Conservation (phyloP, 2,329 filamentous ascomycete genomes). For the Phaeophleospora eucalypticola region DNA sequence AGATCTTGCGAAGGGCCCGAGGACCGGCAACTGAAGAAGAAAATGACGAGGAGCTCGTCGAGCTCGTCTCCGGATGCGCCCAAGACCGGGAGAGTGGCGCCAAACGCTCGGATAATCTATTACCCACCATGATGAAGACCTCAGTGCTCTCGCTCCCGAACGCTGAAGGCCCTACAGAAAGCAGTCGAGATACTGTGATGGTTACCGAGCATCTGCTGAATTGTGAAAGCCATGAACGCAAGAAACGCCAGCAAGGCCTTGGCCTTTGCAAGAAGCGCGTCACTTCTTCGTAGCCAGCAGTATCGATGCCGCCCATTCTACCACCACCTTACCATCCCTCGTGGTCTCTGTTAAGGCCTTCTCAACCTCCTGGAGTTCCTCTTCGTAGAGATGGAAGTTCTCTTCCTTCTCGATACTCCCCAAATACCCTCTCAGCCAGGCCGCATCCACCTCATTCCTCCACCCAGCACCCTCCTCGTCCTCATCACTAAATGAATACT, state of each 20-base stretch:
- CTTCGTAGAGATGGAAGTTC: not conserved
- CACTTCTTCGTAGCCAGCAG: constrained; percentile 2
- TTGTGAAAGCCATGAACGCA: too few relatives aligned
- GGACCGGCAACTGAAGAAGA: not conserved
- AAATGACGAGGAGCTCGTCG: too few relatives aligned
- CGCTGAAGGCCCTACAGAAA: too few relatives aligned
- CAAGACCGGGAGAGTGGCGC: too few relatives aligned
- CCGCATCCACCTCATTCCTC: constrained; percentile 1
- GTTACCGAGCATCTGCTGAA: too few relatives aligned
- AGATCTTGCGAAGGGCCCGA: not conserved
- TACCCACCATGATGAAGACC: too few relatives aligned
- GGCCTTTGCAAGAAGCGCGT: too few relatives aligned
- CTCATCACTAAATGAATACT: constrained; percentile 2
- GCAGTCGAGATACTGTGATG: too few relatives aligned
- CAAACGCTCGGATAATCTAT: not conserved
- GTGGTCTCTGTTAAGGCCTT: not conserved
- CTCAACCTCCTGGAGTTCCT: not conserved
- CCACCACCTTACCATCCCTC: not conserved
- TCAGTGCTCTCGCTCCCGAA: too few relatives aligned
- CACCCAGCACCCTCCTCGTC: constrained; percentile 1
- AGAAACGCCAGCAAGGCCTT: not conserved
- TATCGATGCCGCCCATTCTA: constrained; percentile 1
- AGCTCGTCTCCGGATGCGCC: too few relatives aligned
- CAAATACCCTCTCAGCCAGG: not conserved
- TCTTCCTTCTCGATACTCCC: not conserved